Base-by-base conservation (phyloP, 2,329 filamentous ascomycete genomes). In the Beauveria brongniartii region DNA sequence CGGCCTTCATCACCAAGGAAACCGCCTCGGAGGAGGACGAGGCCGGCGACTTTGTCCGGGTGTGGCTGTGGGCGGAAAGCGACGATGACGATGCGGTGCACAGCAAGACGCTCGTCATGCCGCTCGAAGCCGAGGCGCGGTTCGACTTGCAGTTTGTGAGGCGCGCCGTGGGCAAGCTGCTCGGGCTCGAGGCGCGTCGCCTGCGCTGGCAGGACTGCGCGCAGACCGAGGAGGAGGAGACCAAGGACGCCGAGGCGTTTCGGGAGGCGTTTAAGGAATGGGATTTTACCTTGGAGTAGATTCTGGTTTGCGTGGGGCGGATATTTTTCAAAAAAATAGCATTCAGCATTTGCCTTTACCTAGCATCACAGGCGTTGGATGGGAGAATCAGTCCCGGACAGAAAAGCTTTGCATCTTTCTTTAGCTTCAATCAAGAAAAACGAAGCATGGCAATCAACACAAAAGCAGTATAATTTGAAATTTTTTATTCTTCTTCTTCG, bases 91-190 rank as follows among this genome's bases (percentile, higher is more conserved):
- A 78, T 68, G 73, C 70, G 59, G 81, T 85, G 65, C 80, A 84
- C 69, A 85, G 89, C 64, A 74, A 72, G 63, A 86, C 85, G 61
- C 78, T 97, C 62, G 80, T 92, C 58, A 83, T 97, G 77, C 85
- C 85, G 7, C 80, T 97, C 9, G 83, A 87, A 62, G 77, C 85
- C 28, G 85, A 84, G 20, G 83, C 89, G 64, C 84, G 88, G 16
- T 97, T 99, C 71, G 92, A 96, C 70, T 75, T 97, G 51, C 93
- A 97, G 70, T 97, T 96, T 69, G 92, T 90, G 4, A 82, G 95
- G 46, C 85, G 86, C 50, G 94, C 97, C 4, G 78, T 97, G 72
- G 93, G 91, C 1, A 97, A 96, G 75, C 77, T 99, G 56, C 78
- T 99, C 55, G 84, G 86, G 3, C 75, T 97, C 51, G 91, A 97